Evolutionary conservation across 2,329 filamentous ascomycete species (phyloP).

Genomic region (Coleophoma crateriformis): DNA sequence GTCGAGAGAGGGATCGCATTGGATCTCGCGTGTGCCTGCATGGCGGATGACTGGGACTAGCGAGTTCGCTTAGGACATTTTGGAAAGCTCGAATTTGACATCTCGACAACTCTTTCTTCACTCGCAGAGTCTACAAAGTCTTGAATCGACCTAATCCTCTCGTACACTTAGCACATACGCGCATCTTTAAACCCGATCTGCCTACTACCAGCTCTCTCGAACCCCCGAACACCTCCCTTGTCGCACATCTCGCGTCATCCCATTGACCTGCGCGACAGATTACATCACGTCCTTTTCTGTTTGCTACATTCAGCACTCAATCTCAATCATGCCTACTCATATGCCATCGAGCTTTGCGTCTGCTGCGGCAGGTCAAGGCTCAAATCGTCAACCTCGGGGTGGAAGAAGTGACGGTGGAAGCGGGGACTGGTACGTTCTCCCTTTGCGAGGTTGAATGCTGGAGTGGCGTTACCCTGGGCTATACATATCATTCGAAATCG

Average conservation of each 20-base stretch:
- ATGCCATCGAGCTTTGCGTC: slow-evolving; percentile 81
- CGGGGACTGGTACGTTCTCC: slow-evolving; percentile 65
- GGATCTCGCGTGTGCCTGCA: too few species aligned
- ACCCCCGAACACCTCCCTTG: neutral
- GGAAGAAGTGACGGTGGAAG: slow-evolving; percentile 51
- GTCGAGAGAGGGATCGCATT: too few species aligned
- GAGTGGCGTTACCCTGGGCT: too few species aligned
- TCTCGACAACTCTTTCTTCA: neutral
- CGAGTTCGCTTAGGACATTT: too few species aligned
- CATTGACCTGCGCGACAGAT: neutral
- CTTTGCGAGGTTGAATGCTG: neutral
- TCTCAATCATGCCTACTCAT: slow-evolving; percentile 58
- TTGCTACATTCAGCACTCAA: neutral
- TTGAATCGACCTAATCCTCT: neutral
- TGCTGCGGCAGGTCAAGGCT: slow-evolving; percentile 70
- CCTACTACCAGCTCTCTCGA: neutral
- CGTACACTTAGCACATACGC: neutral
- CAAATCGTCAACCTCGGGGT: slow-evolving; percentile 54
- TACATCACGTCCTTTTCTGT: neutral
- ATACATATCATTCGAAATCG: too few species aligned
- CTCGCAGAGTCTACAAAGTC: neutral
- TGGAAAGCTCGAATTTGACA: neutral
- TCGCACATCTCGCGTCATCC: slow-evolving; percentile 1
- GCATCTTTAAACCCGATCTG: neutral
- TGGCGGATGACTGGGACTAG: too few species aligned